These are phyloP conservation scores for Sanghuangporus baumii DNA, from an alignment of 1,284 basidiomycete genomes.

Conservation along the genomic window DNA sequence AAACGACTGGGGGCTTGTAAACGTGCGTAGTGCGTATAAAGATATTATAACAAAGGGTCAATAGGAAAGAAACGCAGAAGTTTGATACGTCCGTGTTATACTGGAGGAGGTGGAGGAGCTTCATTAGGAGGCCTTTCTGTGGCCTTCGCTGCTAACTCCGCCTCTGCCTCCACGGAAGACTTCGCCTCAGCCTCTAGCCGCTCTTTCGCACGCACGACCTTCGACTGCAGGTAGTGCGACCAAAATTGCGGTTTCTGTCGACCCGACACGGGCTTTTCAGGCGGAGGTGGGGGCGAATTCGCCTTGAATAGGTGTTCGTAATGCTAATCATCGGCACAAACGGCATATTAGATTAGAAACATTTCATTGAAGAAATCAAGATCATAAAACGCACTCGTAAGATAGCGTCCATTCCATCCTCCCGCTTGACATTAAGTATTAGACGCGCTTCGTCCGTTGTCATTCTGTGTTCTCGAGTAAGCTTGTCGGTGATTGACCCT, in stretches of 20 bases:
- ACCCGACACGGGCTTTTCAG: slow-evolving; percentile 39
- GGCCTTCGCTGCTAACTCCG: slow-evolving; percentile 1
- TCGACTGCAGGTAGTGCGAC: slow-evolving; percentile 94
- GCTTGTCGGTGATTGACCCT: slow-evolving; percentile 65
- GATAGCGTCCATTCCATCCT: slow-evolving; percentile 62
- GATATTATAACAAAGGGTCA: slow-evolving; percentile 4
- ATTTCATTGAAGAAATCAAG: neutral
- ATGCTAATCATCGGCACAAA: slow-evolving; percentile 43
- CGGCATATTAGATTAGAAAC: neutral
- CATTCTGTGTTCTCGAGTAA: slow-evolving; percentile 87
- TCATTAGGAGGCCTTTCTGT: slow-evolving; percentile 5
- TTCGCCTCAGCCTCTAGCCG: slow-evolving; percentile 85
- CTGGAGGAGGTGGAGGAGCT: slow-evolving; percentile 6
- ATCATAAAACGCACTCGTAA: slow-evolving; percentile 52
- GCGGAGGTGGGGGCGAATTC: slow-evolving; percentile 67
- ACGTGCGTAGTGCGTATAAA: slow-evolving; percentile 12
- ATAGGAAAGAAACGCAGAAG: neutral
- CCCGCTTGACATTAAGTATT: slow-evolving; percentile 88
- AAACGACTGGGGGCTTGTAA: slow-evolving; percentile 4
- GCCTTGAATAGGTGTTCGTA: slow-evolving; percentile 92
- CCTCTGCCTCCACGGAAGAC: slow-evolving; percentile 31
- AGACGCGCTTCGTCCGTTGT: slow-evolving; percentile 93
- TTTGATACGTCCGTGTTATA: neutral
- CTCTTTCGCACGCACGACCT: slow-evolving; percentile 91
- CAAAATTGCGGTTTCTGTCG: slow-evolving; percentile 42